Evolutionary conservation across 1,284 basidiomycete genomes (phyloP).

Genomic region (Ustilago cynodontis): DNA sequence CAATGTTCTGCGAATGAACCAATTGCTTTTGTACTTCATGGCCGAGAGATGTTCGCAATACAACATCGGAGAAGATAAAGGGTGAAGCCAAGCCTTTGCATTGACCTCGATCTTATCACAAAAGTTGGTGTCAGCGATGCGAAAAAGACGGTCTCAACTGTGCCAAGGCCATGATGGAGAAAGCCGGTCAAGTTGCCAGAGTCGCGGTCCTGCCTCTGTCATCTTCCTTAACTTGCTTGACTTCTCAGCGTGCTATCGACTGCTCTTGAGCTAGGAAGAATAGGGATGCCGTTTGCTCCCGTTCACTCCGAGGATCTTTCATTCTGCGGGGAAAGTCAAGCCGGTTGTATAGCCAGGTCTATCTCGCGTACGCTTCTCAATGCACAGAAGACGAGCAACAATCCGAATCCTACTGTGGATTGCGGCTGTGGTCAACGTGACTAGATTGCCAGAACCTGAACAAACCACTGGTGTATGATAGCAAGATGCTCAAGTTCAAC

Average conservation of each 20-base stretch:
- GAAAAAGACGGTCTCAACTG: no score
- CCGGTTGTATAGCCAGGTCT: not conserved
- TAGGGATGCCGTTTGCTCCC: no score
- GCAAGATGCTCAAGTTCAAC: not conserved
- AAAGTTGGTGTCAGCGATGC: no score
- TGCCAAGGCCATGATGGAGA: not conserved
- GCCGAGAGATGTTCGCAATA: no score
- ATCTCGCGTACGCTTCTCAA: not conserved
- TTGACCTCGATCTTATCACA: not conserved
- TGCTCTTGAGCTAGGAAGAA: no score
- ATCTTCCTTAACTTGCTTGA: no score
- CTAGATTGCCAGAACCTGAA: not conserved
- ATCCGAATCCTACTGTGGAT: no score
- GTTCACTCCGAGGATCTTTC: not conserved
- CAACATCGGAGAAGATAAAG: no score
- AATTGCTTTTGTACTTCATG: not conserved
- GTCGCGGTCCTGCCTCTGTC: not conserved
- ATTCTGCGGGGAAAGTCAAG: not conserved
- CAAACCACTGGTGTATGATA: not conserved
- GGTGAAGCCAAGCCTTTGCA: no score
- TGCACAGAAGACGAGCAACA: not conserved
- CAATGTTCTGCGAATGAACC: not conserved
- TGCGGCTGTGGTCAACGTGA: not conserved
- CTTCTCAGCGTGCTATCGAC: no score
- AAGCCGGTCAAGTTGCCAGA: conserved; percentile 18